These are phyloP conservation scores for Hypholoma sublateritium DNA, from an alignment of 768 basidiomycete species.

Conservation along the genomic window DNA sequence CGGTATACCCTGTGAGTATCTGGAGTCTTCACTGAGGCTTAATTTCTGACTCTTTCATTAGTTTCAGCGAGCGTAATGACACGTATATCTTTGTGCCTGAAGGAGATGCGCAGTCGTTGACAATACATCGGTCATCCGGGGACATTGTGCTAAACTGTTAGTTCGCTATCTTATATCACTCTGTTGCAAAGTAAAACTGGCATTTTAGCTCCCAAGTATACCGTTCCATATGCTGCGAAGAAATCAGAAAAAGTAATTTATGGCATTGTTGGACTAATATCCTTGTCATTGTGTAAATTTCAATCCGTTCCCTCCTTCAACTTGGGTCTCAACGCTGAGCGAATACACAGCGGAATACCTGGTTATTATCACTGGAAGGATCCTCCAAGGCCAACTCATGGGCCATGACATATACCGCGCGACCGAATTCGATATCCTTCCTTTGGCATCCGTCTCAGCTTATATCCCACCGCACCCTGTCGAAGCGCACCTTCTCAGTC, in stretches of 20 bases:
- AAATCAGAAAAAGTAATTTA: slow-evolving; percentile 67
- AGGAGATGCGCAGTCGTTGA: slow-evolving; percentile 64
- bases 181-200: slow-evolving; percentile 1
- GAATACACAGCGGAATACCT: slow-evolving; percentile 83
- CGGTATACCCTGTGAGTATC: slow-evolving; percentile 66
- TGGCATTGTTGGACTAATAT: slow-evolving; percentile 75
- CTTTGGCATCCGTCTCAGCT: slow-evolving; percentile 69
- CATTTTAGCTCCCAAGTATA: slow-evolving; percentile 48
- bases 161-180: slow-evolving; percentile 20
- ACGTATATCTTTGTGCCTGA: slow-evolving; percentile 80
- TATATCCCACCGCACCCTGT: slow-evolving; percentile 77
- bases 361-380: slow-evolving; percentile 82
- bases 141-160: slow-evolving; percentile 71
- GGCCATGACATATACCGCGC: slow-evolving; percentile 87
- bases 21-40: background rate
- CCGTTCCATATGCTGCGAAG: slow-evolving; percentile 52
- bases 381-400: slow-evolving; percentile 75
- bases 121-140: slow-evolving; percentile 72
- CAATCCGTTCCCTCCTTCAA: background rate
- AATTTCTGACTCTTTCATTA: slow-evolving; percentile 26
- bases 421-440: slow-evolving; percentile 88
- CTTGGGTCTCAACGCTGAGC: background rate
- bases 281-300: slow-evolving; percentile 69
- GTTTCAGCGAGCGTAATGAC: slow-evolving; percentile 70
- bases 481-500: slow-evolving; percentile 83